phyloP scores from a whole-genome alignment of 2,329 filamentous ascomycete genomes.

The Setomelanomma holmii region DNA sequence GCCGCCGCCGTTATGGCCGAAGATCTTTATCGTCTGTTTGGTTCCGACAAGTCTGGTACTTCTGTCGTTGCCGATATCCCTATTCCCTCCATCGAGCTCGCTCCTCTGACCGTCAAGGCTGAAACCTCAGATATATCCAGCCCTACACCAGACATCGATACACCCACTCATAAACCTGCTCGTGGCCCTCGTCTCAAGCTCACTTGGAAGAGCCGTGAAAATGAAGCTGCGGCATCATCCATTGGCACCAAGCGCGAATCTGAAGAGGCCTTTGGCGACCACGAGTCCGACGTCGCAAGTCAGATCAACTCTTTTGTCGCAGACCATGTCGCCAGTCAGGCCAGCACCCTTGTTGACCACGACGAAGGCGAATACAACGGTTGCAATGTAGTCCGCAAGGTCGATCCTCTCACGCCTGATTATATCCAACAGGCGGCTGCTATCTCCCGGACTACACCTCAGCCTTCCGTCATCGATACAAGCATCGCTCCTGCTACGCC shows the following conservation, averaged over 20 bases:
- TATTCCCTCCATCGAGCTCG: neutral
- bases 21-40: too few relatives aligned
- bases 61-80: neutral
- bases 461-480: neutral
- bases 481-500: neutral
- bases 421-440: too few relatives aligned
- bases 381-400: too few relatives aligned
- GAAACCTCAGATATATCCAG: too few relatives aligned
- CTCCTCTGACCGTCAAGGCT: too few relatives aligned
- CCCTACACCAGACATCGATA: neutral
- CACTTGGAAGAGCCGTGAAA: neutral
- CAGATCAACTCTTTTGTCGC: too few relatives aligned
- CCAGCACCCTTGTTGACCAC: too few relatives aligned
- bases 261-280: neutral
- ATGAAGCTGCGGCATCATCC: neutral
- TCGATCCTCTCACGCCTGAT: neutral
- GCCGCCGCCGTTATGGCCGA: neutral
- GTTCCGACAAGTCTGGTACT: neutral
- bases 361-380: too few relatives aligned
- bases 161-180: neutral
- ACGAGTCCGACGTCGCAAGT: too few relatives aligned
- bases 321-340: too few relatives aligned
- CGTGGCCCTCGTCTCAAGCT: neutral
- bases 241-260: neutral
- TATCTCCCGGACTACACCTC: neutral